Percentiles rank a stretch among this genome's conserved stretches.
These are phyloP conservation scores for Zygosaccharomyces sapae DNA, from an alignment of 1,139 yeast genomes.

Conservation along the genomic window DNA sequence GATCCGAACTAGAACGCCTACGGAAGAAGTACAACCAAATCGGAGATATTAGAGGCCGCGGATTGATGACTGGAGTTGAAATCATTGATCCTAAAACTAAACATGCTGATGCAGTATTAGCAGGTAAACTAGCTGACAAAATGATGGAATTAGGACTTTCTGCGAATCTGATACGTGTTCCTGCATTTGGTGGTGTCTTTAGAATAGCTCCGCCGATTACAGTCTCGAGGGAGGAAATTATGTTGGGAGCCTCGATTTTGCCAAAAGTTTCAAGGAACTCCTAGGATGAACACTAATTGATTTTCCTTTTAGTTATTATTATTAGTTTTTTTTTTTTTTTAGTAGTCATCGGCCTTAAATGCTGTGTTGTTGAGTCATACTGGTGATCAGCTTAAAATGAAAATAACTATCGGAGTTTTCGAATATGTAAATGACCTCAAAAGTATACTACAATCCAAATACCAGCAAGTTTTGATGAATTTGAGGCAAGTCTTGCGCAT, in stretches of 20 bases:
- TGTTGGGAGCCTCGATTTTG: conserved; percentile 19
- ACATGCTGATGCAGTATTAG: conserved; percentile 21
- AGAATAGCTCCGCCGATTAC: conserved; percentile 30
- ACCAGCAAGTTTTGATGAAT: no score
- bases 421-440: no score
- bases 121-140: conserved; percentile 16
- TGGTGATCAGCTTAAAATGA: no score
- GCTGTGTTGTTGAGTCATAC: no score
- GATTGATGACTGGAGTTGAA: conserved; percentile 26
- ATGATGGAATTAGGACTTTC: conserved; percentile 27
- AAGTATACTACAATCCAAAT: no score
- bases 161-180: conserved; percentile 25
- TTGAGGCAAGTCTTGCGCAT: no score
- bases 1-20: conserved; percentile 15
- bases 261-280: conserved; percentile 16
- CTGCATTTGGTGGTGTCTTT: conserved; percentile 26
- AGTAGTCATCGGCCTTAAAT: no score
- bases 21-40: conserved; percentile 15
- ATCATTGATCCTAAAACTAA: conserved; percentile 24
- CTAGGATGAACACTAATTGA: conserved; percentile 51
- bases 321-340: no score
- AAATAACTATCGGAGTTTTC: no score
- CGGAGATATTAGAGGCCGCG: conserved; percentile 21
- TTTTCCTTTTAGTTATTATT: conserved; percentile 2
- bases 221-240: conserved; percentile 22